Percentiles rank a stretch among this genome's conserved stretches.
Evolutionary conservation across 2,329 filamentous ascomycete species (phyloP).

Genomic region (Xylariaceae sp.): DNA sequence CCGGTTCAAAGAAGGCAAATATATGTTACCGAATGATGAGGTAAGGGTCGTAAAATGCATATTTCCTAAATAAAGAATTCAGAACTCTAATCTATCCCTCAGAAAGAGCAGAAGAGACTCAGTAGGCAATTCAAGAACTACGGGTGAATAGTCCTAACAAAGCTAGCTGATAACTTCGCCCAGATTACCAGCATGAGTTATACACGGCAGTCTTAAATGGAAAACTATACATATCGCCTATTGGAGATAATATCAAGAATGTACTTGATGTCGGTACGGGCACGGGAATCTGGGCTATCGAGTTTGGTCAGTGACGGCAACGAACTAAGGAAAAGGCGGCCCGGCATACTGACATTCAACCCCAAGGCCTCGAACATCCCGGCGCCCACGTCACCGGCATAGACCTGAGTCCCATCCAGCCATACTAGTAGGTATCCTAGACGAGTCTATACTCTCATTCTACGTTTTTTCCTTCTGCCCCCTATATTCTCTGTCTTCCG

Average conservation of each 20-base stretch:
- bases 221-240: slow-evolving; percentile 32
- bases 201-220: slow-evolving; percentile 32
- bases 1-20: slow-evolving; percentile 37
- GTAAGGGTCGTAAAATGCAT: slow-evolving; percentile 10
- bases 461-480: neutral
- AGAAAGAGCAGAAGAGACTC: slow-evolving; percentile 34
- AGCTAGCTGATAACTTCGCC: neutral
- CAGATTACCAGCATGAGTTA: slow-evolving; percentile 37
- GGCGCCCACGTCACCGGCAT: slow-evolving; percentile 28
- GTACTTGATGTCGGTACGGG: slow-evolving; percentile 32
- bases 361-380: slow-evolving; percentile 30
- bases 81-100: neutral
- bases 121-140: slow-evolving; percentile 10
- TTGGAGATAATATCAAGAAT: slow-evolving; percentile 20
- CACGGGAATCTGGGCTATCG: slow-evolving; percentile 34
- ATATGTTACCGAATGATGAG: slow-evolving; percentile 37
- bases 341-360: slow-evolving; percentile 1
- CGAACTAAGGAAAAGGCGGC: too few species aligned
- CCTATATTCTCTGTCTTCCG: neutral
- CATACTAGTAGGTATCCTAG: slow-evolving; percentile 25
- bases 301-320: slow-evolving; percentile 28
- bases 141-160: neutral
- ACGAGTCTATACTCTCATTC: neutral
- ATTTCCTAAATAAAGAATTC: neutral
- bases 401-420: slow-evolving; percentile 35